phyloP scores from a whole-genome alignment of 352 stramenopile species.

The Blastocystis sp. region DNA sequence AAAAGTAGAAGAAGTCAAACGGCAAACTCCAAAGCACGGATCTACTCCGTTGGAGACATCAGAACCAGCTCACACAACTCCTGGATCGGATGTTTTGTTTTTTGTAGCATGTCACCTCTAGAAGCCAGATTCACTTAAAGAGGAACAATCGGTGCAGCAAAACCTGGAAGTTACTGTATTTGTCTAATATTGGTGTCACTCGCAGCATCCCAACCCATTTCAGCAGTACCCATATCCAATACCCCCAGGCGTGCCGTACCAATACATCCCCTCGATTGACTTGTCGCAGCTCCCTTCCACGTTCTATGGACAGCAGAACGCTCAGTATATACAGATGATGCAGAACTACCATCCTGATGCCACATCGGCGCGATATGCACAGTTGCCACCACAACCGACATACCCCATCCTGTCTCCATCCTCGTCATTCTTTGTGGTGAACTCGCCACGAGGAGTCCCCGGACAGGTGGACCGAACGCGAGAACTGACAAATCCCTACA shows the following conservation, averaged over 20 bases:
- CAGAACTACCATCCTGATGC: neutral
- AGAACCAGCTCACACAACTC: neutral
- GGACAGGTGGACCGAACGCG: neutral
- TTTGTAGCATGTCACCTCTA: neutral
- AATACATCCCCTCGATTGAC: neutral
- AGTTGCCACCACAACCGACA: neutral
- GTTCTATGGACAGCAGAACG: neutral
- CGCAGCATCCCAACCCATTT: neutral
- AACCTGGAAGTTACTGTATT: neutral
- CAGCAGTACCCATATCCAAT: neutral
- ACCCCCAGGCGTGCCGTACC: neutral
- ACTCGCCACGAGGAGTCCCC: neutral
- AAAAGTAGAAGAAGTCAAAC: neutral
- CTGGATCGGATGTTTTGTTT: neutral
- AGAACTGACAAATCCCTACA: neutral
- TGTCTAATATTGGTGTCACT: neutral
- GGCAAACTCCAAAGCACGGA: neutral
- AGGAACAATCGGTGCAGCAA: neutral
- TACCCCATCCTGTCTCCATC: neutral
- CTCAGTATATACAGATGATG: neutral
- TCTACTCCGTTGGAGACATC: neutral
- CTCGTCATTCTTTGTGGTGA: neutral
- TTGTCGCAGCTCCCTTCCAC: neutral
- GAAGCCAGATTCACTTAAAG: neutral
- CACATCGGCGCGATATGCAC: neutral